Percentiles rank a stretch among this genome's conserved stretches.
Conservation (phyloP, 768 basidiomycete species). For the Pilatotrama ljubarskyi region DNA sequence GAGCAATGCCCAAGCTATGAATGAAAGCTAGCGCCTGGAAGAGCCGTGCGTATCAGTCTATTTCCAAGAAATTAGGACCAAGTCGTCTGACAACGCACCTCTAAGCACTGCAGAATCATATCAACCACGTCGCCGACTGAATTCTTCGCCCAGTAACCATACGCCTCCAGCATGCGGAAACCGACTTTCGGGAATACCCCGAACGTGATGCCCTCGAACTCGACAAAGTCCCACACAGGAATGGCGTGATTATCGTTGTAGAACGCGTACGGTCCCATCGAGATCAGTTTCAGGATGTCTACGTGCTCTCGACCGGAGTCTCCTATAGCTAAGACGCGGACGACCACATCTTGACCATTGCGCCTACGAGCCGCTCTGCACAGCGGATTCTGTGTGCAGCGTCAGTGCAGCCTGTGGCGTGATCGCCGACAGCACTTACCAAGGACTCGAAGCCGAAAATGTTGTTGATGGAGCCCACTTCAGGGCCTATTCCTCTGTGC, state of each 20-base stretch:
- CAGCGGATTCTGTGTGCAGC: conserved; percentile 1
- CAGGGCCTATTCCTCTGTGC: neutral
- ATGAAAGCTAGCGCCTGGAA: neutral
- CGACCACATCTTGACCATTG: conserved; percentile 6
- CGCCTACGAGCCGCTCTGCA: neutral
- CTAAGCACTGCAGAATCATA: conserved; percentile 33
- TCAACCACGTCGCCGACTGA: conserved; percentile 34
- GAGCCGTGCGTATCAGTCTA: no score
- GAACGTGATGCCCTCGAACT: conserved; percentile 32
- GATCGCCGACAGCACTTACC: no score
- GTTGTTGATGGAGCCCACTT: neutral
- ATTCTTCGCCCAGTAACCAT: conserved; percentile 31
- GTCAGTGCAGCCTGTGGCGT: no score
- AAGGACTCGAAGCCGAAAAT: neutral
- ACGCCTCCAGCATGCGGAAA: neutral
- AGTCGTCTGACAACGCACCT: conserved; percentile 22
- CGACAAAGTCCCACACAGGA: conserved; percentile 30
- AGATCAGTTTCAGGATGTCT: conserved; percentile 26
- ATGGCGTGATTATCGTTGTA: conserved; percentile 31
- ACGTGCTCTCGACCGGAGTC: conserved; percentile 8
- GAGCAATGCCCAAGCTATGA: conserved; percentile 1
- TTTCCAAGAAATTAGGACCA: neutral
- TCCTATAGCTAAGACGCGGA: conserved; percentile 5
- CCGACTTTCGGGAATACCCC: conserved; percentile 32
- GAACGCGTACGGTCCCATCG: conserved; percentile 13